Evolutionary conservation across 306 rosid genomes (phyloP), one percentile per base, ranked within the genome.

Genomic region (Heteromeles arbutifolia): DNA sequence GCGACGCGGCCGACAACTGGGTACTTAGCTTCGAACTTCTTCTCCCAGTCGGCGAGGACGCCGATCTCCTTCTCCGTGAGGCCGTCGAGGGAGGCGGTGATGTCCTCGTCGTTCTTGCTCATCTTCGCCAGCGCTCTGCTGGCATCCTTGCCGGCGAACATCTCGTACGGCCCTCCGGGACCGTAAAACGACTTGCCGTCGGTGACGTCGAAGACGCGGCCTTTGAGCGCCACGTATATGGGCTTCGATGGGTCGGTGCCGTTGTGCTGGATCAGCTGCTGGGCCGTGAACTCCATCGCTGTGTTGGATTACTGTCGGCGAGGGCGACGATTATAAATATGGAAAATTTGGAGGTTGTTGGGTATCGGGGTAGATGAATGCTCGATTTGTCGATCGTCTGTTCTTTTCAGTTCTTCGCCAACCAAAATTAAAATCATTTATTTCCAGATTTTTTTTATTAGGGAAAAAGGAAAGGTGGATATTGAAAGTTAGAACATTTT

Each of bases 71-170:
- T 95, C 48, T 95, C 98, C 3, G 96, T 77, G 75, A 95, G 97
- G 80, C 96, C 98, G 1, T 92, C 90, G 77, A 94, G 87, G 74
- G 88, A 73, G 43, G 96, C 67, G 1, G 84, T 58, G 72, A 92
- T 70, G 73, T 95, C 97, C 5, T 89, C 93, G 14, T 90, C 96
- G 82, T 84, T 88, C 85, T 90, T 95, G 97, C 89, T 87, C 98
- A 95, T 92, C 91, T 90, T 92, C 52, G 92, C 98, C 43, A 95
- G 88, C 74, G 99, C 99, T 78, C 97, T 76, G 92, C 96, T 95
- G 3, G 99, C 97, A 74, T 95, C 99, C 73, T 88, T 92, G 62
- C 97, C 99, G 29, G 97, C 97, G 85, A 95, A 95, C 97, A 92
- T 83, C 69, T 87, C 89, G 85, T 95, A 95, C 22, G 99, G 58